These are phyloP conservation scores for Aspergillus fijiensis DNA, from an alignment of 2,329 filamentous ascomycete species.

Conservation along the genomic window DNA sequence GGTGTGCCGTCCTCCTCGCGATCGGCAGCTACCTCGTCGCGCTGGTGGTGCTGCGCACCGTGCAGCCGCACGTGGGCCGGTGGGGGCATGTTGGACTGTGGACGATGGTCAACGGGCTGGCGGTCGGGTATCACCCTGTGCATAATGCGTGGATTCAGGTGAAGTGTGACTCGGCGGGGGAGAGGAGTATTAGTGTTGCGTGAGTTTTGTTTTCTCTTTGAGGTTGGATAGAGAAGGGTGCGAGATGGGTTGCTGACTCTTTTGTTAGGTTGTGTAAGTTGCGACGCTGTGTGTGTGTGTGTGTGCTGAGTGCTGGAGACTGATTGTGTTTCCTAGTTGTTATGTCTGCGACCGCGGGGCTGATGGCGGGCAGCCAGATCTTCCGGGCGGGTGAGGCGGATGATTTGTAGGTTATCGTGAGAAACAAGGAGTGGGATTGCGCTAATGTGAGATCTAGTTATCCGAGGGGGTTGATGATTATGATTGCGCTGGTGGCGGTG, in stretches of 20 bases:
- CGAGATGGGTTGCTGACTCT: conserved; percentile 15
- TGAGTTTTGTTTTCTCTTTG: conserved; percentile 25
- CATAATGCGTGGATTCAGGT: conserved; percentile 56
- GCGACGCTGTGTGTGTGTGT: not conserved
- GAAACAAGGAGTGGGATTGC: not conserved
- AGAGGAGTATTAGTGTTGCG: conserved; percentile 53
- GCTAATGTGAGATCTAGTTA: conserved; percentile 34
- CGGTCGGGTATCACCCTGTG: conserved; percentile 55
- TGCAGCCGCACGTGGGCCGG: conserved; percentile 47
- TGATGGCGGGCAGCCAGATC: conserved; percentile 55
- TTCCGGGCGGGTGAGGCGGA: conserved; percentile 48
- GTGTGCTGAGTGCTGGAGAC: not conserved
- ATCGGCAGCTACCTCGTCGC: conserved; percentile 49
- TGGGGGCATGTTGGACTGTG: conserved; percentile 54
- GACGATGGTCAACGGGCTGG: conserved; percentile 53
- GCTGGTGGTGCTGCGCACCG: conserved; percentile 42
- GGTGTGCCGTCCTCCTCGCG: conserved; percentile 46
- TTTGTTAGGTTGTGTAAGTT: conserved; percentile 34
- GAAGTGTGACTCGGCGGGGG: conserved; percentile 49
- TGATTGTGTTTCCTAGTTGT: conserved; percentile 30
- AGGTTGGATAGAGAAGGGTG: not conserved
- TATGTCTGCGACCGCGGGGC: conserved; percentile 52
- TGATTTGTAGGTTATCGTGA: conserved; percentile 23
- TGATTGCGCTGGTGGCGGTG: conserved; percentile 47
- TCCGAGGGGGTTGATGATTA: conserved; percentile 44